Conservation (phyloP, 1,284 basidiomycete genomes). For the Boletus smithii region DNA sequence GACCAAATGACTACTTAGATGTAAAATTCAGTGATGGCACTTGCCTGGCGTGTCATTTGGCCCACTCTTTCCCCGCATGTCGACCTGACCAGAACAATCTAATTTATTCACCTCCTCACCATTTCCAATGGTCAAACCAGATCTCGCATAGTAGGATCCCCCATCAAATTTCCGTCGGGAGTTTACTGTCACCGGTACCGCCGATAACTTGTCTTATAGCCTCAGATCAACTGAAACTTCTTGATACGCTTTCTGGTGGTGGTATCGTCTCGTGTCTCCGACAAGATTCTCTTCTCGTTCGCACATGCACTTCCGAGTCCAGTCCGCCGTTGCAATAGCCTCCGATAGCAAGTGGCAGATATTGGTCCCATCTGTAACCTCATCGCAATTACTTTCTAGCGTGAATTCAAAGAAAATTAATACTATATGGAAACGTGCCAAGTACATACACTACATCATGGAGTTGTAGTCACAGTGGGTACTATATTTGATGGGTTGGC, state of each 20-base stretch:
- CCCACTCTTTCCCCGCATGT: background rate
- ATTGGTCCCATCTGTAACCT: background rate
- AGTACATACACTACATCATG: too few species aligned
- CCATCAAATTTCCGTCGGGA: background rate
- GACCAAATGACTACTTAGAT: too few species aligned
- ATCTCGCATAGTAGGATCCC: background rate
- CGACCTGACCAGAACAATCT: background rate
- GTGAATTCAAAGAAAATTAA: slow-evolving; percentile 1
- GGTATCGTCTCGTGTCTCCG: slow-evolving; percentile 54
- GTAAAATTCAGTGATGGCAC: too few species aligned
- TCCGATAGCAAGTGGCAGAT: too few species aligned
- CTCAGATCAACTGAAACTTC: slow-evolving; percentile 32
- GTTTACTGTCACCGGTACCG: background rate
- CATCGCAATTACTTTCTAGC: background rate
- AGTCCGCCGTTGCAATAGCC: background rate
- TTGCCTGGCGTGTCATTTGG: background rate
- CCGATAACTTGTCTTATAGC: slow-evolving; percentile 26
- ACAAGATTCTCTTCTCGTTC: slow-evolving; percentile 49
- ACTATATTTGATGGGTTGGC: slow-evolving; percentile 1
- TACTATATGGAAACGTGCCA: too few species aligned
- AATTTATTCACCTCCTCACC: background rate
- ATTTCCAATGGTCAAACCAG: background rate
- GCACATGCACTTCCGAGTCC: slow-evolving; percentile 36
- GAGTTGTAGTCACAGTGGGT: slow-evolving; percentile 5
- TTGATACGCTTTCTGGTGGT: slow-evolving; percentile 46